Base-by-base conservation (phyloP, 305 asterid species). In the Solanum hybrid region DNA sequence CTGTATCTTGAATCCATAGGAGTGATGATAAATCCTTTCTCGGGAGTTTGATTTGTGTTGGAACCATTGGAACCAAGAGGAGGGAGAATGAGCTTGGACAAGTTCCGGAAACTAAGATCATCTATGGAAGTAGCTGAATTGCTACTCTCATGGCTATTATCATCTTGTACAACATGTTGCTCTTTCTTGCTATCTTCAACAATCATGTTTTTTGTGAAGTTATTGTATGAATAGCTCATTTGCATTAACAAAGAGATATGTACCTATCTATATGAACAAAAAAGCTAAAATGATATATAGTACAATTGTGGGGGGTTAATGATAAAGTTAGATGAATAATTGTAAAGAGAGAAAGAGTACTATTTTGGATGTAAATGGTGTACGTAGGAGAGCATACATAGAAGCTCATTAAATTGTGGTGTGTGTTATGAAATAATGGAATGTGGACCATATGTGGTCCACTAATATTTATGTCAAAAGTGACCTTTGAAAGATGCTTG, bases 1-100 rank as follows among this genome's bases (percentile, higher is more conserved):
- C 98, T 90, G 95, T 96, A 96, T 92, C 90, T 92, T 7, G 99
- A 91, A 80, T 92, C 95, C 99, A 96, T 93, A 66, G 99, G 99
- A 32, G 94, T 93, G 90, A 97, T 92, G 89, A 93, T 92, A 82
- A 73, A 89, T 60, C 94, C 93, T 40, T 87, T 92, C 13, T 86
- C 72, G 42, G 86, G 82, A 84, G 90, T 75, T 10, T 37, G 89
- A 27, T 37, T 89, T n/a, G 88, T 89, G 87, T 6, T 86, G 56
- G 36, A 36, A 73, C 86, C 94, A n/a, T 97, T 91, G 90, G 90
- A 92, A 26, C 98, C 99, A 76, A 96, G 92, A 15, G 99, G 99
- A 37, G 99, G 99, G 87, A 97, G 93, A 9, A 96, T 94, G 32
- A 95, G 90, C 90, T 97, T 97, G 0, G 99, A 97, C 34, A 97